A percentile compares a stretch with the other conserved stretches of the same genome.
phyloP scores from a whole-genome alignment of 2,329 filamentous ascomycete genomes.

The Pseudophaeomoniella oleicola region DNA sequence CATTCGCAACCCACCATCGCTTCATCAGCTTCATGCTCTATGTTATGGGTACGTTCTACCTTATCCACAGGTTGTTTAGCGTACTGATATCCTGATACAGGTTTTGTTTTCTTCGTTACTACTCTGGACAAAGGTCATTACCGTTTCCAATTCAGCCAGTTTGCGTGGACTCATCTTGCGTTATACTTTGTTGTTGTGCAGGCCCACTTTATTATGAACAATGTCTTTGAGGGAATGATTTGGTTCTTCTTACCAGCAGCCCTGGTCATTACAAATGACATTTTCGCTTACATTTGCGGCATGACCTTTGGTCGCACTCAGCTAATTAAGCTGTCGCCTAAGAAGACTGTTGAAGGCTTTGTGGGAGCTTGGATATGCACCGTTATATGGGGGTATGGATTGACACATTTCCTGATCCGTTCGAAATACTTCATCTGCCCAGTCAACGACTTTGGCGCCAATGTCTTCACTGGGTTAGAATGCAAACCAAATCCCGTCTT shows the following conservation, averaged over 20 bases:
- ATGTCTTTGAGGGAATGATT: conserved; percentile 98
- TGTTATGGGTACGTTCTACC: conserved; percentile 70
- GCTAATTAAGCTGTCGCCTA: conserved; percentile 93
- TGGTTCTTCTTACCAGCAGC: conserved; percentile 97
- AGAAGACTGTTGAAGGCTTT: conserved; percentile 98
- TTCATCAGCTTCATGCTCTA: conserved; percentile 99
- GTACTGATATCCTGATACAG: conserved; percentile 33
- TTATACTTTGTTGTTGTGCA: conserved; percentile 95
- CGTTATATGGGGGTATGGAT: conserved; percentile 63
- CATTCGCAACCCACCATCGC: conserved; percentile 88
- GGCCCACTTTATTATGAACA: conserved; percentile 99
- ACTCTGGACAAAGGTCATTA: conserved; percentile 93
- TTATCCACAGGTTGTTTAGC: too few species aligned
- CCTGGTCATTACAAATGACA: conserved; percentile 96
- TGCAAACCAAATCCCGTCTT: conserved; percentile 91
- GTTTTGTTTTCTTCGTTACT: conserved; percentile 95
- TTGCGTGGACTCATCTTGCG: conserved; percentile 99
- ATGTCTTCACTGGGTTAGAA: conserved; percentile 76
- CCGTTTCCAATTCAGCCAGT: conserved; percentile 97
- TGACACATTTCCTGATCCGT: conserved; percentile 72
- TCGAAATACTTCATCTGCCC: conserved; percentile 98
- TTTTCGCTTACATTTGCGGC: conserved; percentile 93
- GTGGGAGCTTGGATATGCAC: conserved; percentile 94
- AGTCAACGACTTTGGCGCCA: conserved; percentile 89
- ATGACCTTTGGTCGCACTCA: conserved; percentile 95